A percentile compares a stretch with the other conserved stretches of the same genome.
These are phyloP conservation scores for Henckelia pumila DNA, from an alignment of 257 asterid genomes.

Conservation along the genomic window DNA sequence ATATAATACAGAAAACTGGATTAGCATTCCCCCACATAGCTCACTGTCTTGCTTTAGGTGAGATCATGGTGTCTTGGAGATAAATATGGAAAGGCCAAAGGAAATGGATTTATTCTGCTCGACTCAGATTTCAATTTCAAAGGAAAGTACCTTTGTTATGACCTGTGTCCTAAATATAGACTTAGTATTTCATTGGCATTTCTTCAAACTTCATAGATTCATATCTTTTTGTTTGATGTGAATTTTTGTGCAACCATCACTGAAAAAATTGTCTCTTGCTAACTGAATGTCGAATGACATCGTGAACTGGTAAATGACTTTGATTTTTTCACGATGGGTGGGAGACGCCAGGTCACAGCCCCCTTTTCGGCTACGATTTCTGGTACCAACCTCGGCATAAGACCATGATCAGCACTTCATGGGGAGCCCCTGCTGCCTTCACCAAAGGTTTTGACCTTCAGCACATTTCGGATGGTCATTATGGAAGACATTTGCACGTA, in stretches of 20 bases:
- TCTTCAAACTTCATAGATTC: neutral
- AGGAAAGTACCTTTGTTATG: constrained; percentile 62
- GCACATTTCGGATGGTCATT: constrained; percentile 81
- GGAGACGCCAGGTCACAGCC: constrained; percentile 98
- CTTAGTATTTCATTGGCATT: neutral
- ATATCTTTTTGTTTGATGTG: too few relatives aligned
- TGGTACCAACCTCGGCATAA: constrained; percentile 99
- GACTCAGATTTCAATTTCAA: constrained; percentile 87
- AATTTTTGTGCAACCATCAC: too few relatives aligned
- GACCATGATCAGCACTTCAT: constrained; percentile 92
- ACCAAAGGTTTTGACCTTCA: constrained; percentile 83
- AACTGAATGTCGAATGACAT: too few relatives aligned
- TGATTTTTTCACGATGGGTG: constrained; percentile 45
- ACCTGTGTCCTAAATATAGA: neutral
- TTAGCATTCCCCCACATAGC: constrained; percentile 95
- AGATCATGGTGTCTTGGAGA: constrained; percentile 95
- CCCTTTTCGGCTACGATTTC: constrained; percentile 83
- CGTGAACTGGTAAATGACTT: neutral
- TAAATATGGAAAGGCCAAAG: constrained; percentile 91
- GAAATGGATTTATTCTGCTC: constrained; percentile 88
- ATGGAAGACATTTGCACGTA: constrained; percentile 88
- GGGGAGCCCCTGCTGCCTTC: constrained; percentile 98
- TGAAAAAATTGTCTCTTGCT: too few relatives aligned
- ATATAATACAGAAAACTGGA: constrained; percentile 73
- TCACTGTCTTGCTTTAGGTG: constrained; percentile 98